Conservation (phyloP, 352 stramenopile species). For the Pythium vanterpoolii region DNA sequence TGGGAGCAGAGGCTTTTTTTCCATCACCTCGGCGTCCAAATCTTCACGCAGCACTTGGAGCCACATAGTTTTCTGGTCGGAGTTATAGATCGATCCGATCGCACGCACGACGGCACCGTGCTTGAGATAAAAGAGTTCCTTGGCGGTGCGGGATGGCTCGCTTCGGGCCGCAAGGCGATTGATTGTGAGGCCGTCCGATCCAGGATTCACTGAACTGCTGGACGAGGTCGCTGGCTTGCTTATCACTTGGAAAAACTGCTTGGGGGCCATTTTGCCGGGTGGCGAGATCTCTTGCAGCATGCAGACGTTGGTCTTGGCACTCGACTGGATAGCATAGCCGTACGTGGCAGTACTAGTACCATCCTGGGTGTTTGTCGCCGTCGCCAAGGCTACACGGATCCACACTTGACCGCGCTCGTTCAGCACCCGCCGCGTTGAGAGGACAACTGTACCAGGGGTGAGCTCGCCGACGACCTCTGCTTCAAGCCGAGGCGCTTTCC, state of each 20-base stretch:
- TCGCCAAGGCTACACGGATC: slow-evolving; percentile 48
- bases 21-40: slow-evolving; percentile 41
- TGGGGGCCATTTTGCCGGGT: slow-evolving; percentile 54
- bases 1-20: slow-evolving; percentile 26
- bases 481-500: slow-evolving; percentile 37
- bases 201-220: not conserved
- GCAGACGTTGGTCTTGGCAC: slow-evolving; percentile 71
- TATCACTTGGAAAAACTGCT: slow-evolving; percentile 52
- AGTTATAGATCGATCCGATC: slow-evolving; percentile 52
- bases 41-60: slow-evolving; percentile 57
- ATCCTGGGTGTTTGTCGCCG: slow-evolving; percentile 33
- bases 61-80: slow-evolving; percentile 49
- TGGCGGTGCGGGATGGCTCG: slow-evolving; percentile 36
- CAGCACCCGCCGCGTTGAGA: slow-evolving; percentile 46
- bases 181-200: not conserved
- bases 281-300: slow-evolving; percentile 70
- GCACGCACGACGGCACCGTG: slow-evolving; percentile 45
- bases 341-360: too few species aligned
- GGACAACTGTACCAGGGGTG: slow-evolving; percentile 45
- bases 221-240: not conserved
- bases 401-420: slow-evolving; percentile 61
- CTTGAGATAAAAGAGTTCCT: slow-evolving; percentile 53
- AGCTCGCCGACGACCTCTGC: slow-evolving; percentile 58
- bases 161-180: slow-evolving; percentile 27
- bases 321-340: slow-evolving; percentile 73